Base-by-base conservation (phyloP, 306 rosid genomes). In the Sechiopsis laciniata region DNA sequence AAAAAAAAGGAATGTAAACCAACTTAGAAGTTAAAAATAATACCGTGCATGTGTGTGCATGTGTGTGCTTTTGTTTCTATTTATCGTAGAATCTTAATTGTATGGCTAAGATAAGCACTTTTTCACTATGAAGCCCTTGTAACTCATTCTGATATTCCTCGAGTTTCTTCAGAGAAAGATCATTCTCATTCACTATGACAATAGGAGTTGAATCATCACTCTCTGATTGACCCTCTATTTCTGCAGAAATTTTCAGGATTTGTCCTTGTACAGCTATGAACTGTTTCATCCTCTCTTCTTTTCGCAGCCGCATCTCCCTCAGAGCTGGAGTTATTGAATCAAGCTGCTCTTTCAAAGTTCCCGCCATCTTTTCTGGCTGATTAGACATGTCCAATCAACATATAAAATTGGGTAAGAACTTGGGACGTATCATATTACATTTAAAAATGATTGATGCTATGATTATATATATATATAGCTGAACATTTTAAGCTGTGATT, bases 291-390 rank as follows among this genome's bases (percentile, higher is more conserved):
- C 99, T 88, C 71, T 91, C 99, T 77, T 88, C 95, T 83, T 89
- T 95, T 84, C 92, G 88, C 80, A 78, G 50, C 45, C 88, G 81
- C 97, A 95, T 91, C 74, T 95, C 97, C 69, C 71, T 78, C 78
- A 91, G 83, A 60, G 95, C 92, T 48, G 99, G 99, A 24, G 90
- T 88, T 75, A 95, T 88, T 16, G 99, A 95, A 79, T 95, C 92
- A 82, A 95, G 83, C 82, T 95, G 99, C 84, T 88, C 95, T 83
- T 88, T 91, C 78, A 95, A 85, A 45, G 92, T 82, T 76, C 99
- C 99, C 5, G 80, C 78, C 88, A 88, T 85, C 87, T 88, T 95
- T 69, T 87, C 96, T 74, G 96, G 99, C 99, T 91, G 94, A 69
- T 82, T 79, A 81, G 61, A 62, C 67, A 62, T 11, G 68, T 72